Evolutionary conservation across 495 filamentous ascomycete species (phyloP).

Genomic region (Jackrogersella minutella): DNA sequence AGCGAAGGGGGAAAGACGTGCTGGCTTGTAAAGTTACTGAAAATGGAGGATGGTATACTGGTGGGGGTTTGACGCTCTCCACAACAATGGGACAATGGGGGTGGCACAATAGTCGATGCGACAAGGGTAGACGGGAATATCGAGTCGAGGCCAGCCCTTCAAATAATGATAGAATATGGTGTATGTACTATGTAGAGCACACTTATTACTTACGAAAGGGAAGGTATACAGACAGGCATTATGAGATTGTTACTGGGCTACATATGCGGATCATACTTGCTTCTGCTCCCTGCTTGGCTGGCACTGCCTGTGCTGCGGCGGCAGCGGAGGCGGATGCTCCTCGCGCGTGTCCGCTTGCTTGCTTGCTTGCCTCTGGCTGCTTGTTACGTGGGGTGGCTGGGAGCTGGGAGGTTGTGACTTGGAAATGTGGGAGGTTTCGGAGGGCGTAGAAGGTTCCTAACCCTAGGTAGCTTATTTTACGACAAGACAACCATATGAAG

Average conservation of each 20-base stretch:
- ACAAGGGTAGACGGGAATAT: slow-evolving; percentile 35
- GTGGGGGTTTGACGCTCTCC: slow-evolving; percentile 38
- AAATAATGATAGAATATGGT: slow-evolving; percentile 37
- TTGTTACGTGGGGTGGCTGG: slow-evolving; percentile 35
- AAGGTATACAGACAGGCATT: slow-evolving; percentile 34
- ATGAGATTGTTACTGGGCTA: slow-evolving; percentile 40
- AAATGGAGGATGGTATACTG: slow-evolving; percentile 20
- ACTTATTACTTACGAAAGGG: slow-evolving; percentile 12
- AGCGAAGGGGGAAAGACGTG: slow-evolving; percentile 1
- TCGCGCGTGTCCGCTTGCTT: slow-evolving; percentile 31
- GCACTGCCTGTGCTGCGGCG: slow-evolving; percentile 35
- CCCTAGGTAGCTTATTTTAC: slow-evolving; percentile 22
- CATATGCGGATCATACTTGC: slow-evolving; percentile 52
- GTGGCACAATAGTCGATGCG: slow-evolving; percentile 23
- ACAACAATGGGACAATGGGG: slow-evolving; percentile 36
- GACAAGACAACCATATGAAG: slow-evolving; percentile 11
- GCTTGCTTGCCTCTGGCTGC: slow-evolving; percentile 32
- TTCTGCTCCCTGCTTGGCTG: slow-evolving; percentile 46
- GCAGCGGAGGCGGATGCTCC: slow-evolving; percentile 32
- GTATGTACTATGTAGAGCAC: no score
- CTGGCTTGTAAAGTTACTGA: slow-evolving; percentile 1
- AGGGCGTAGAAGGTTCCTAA: slow-evolving; percentile 21
- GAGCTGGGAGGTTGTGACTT: slow-evolving; percentile 25
- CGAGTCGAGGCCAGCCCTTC: slow-evolving; percentile 36
- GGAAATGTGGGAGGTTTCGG: slow-evolving; percentile 10